A percentile compares a stretch with the other conserved stretches of the same genome.
Conservation (phyloP, 225 moss, liverwort and hornwort genomes). For the Polytrichum commune region DNA sequence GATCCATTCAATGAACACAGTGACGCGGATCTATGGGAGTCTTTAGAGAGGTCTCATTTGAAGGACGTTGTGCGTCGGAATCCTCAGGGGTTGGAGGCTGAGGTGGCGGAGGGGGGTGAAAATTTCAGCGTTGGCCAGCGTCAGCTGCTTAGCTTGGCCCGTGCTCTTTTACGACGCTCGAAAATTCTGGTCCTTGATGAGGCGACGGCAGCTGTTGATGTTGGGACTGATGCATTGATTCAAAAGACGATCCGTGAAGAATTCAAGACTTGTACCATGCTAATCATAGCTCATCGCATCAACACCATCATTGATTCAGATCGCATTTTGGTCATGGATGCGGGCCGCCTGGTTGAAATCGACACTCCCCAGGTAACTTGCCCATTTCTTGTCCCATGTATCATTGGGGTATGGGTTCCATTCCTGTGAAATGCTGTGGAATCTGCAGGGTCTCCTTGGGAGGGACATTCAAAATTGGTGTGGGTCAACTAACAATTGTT, state of each 20-base stretch:
- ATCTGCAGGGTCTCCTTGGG: constrained; percentile 32
- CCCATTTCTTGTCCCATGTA: background rate
- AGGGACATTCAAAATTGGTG: constrained; percentile 37
- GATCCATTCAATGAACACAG: constrained; percentile 73
- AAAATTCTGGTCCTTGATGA: constrained; percentile 77
- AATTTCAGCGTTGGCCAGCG: constrained; percentile 80
- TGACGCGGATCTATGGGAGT: constrained; percentile 73
- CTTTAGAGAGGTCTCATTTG: constrained; percentile 67
- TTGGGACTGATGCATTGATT: constrained; percentile 72
- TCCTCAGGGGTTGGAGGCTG: constrained; percentile 50
- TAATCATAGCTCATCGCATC: constrained; percentile 76
- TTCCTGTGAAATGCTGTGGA: background rate
- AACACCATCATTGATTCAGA: constrained; percentile 84
- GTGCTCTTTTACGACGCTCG: constrained; percentile 67
- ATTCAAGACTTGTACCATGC: constrained; percentile 75
- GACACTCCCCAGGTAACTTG: constrained; percentile 32
- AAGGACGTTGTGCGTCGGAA: constrained; percentile 66
- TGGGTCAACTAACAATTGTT: too few species aligned
- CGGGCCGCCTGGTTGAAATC: constrained; percentile 43
- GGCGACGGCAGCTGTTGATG: constrained; percentile 81
- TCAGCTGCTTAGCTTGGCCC: constrained; percentile 72
- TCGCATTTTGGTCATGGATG: constrained; percentile 67
- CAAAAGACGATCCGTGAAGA: constrained; percentile 79
- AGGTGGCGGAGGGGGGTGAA: constrained; percentile 77
- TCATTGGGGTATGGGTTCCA: too few species aligned